Evolutionary conservation across 2,329 filamentous ascomycete genomes (phyloP).

Genomic region (Colletotrichum simmondsii): DNA sequence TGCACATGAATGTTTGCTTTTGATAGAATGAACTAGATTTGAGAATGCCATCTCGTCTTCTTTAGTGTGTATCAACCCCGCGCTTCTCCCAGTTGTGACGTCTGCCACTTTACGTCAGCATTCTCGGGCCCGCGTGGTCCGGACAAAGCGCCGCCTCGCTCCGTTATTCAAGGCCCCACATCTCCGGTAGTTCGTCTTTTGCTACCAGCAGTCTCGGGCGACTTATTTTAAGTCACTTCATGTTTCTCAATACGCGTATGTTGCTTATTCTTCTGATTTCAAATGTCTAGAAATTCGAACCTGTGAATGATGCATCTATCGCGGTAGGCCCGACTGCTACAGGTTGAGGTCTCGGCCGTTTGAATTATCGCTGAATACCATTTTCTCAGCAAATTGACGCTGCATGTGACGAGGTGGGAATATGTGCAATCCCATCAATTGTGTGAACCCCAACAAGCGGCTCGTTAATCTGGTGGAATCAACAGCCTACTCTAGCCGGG

Average conservation of each 20-base stretch:
- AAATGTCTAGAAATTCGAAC: neutral
- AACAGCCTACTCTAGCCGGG: neutral
- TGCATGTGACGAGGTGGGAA: neutral
- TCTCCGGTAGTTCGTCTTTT: neutral
- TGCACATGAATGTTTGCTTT: neutral
- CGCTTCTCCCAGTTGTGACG: neutral
- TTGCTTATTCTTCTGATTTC: neutral
- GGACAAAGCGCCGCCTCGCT: neutral
- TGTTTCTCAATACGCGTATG: neutral
- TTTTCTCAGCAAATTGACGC: neutral
- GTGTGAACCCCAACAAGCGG: too few species aligned
- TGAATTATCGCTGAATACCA: neutral
- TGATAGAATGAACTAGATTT: neutral
- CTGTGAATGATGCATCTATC: neutral
- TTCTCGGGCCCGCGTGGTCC: neutral
- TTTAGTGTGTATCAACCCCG: neutral
- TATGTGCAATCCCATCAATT: neutral
- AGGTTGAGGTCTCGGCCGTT: neutral
- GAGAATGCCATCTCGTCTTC: neutral
- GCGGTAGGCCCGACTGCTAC: neutral
- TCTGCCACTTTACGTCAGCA: neutral
- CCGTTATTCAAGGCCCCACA: neutral
- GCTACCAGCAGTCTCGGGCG: neutral
- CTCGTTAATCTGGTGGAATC: neutral
- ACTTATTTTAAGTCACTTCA: neutral